Conservation (phyloP, 2,329 filamentous ascomycete species). For the Calonectria naviculata region DNA sequence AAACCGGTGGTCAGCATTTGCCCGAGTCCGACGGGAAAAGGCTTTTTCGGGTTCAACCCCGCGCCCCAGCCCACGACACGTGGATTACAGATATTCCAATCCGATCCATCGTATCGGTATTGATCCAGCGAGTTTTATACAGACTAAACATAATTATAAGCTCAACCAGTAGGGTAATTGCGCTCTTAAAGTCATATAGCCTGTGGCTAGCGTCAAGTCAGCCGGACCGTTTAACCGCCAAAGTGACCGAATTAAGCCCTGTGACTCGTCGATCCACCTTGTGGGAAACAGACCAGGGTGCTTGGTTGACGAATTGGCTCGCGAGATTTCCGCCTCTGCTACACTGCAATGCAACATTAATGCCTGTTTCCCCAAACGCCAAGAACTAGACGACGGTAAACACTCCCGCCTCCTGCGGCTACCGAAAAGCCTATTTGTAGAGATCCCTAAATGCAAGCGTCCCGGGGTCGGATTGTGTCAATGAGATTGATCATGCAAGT, state of each 20-base stretch:
- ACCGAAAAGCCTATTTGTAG: neutral
- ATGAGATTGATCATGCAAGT: neutral
- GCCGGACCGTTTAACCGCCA: neutral
- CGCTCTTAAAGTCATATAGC: neutral
- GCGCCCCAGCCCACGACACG: neutral
- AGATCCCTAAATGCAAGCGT: neutral
- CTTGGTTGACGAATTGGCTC: neutral
- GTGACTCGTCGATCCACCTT: neutral
- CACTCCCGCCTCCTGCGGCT: neutral
- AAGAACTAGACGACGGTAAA: neutral
- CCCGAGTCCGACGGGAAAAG: slow-evolving; percentile 1
- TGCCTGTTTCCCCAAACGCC: neutral
- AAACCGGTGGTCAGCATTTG: slow-evolving; percentile 1
- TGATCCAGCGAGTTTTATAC: neutral
- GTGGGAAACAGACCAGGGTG: neutral
- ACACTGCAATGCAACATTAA: neutral
- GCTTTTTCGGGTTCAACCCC: neutral
- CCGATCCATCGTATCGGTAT: neutral
- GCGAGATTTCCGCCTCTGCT: neutral
- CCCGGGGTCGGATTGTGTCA: neutral
- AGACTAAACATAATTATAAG: neutral
- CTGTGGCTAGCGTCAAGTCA: neutral
- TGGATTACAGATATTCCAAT: neutral
- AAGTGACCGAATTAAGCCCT: neutral
- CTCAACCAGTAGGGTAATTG: slow-evolving; percentile 1